These are phyloP conservation scores for Chaetomiaceae sp. DNA, from an alignment of 2,329 filamentous ascomycete species.

Conservation along the genomic window DNA sequence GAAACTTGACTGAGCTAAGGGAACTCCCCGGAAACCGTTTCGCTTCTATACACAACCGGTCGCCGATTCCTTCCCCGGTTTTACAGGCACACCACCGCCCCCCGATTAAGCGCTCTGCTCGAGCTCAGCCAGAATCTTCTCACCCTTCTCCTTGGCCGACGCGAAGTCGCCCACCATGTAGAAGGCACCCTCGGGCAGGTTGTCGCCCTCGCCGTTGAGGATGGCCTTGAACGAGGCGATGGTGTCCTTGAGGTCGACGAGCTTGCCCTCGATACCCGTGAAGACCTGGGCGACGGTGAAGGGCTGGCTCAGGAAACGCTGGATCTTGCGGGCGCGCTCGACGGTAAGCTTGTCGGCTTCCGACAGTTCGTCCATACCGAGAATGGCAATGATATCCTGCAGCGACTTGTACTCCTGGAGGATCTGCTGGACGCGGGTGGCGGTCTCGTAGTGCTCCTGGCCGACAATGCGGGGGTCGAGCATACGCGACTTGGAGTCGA, in stretches of 20 bases:
- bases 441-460: slow-evolving; percentile 94
- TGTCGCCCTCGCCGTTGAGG: slow-evolving; percentile 89
- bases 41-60: slow-evolving; percentile 58
- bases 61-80: slow-evolving; percentile 33
- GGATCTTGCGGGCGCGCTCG: slow-evolving; percentile 99
- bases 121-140: slow-evolving; percentile 98
- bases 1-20: slow-evolving; percentile 53
- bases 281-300: slow-evolving; percentile 84
- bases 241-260: slow-evolving; percentile 98
- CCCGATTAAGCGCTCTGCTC: slow-evolving; percentile 51
- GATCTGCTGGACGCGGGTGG: slow-evolving; percentile 96
- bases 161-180: slow-evolving; percentile 99
- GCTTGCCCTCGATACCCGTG: slow-evolving; percentile 90
- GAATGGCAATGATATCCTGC: slow-evolving; percentile 99
- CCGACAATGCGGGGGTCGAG: slow-evolving; percentile 97
- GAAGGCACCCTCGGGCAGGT: slow-evolving; percentile 88
- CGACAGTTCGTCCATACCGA: slow-evolving; percentile 99
- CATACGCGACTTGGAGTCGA: slow-evolving; percentile 99
- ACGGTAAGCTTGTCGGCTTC: slow-evolving; percentile 99
- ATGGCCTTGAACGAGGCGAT: slow-evolving; percentile 97
- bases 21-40: slow-evolving; percentile 46
- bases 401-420: slow-evolving; percentile 99
- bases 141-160: slow-evolving; percentile 90
- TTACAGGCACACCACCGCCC: slow-evolving; percentile 28
- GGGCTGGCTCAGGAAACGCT: slow-evolving; percentile 99